Base-by-base conservation (phyloP, 2,329 filamentous ascomycete species). In the Botrytis elliptica region DNA sequence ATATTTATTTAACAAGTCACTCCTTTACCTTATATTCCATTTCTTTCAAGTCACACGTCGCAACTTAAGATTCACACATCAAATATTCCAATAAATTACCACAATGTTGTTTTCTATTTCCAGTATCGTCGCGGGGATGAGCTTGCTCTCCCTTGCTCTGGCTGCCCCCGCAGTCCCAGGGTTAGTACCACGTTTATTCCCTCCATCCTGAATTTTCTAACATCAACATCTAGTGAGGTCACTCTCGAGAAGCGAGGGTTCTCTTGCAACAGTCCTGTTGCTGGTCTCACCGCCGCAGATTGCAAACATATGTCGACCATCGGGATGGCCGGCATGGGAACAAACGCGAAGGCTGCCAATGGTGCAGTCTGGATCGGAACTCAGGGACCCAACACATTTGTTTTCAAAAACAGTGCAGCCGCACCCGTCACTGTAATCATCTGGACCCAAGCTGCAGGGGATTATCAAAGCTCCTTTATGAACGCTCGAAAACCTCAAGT, bases 301-400 rank as follows among this genome's bases (percentile, higher is more conserved):
- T 75, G 74, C 52, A 62, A 71, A 10, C 68, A 75, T 36, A 74
- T 75, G 67, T 74, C 67, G 9, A 40, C 36, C 22, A 74, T 75
- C 63, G 63, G 63, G 38, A 74, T 75, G 62, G 52, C 57, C 33
- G 71, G 46, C 10, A 73, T 71, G 64, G 74, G 74, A 29, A 65
- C 57, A 22, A 75, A 75, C 22, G 49, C 74, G 4, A 57, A 60
- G 9, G 46, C 66, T 44, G 49, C 69, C 29, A 74, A 71, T 33
- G 63, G 63, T 7, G 68, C 52, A 36, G 70, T 71, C 14, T 75
- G 74, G 74, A 74, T 74, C 9, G 74, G 74, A 44, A 71, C 4
- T 14, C 72, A 74, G 44, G 74, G 74, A 64, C 71, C 74, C 25
- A 75, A 74, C 29, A 62, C 5, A 59, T 74, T 75, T 38, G 29